These are phyloP conservation scores for Monascus purpureus DNA, from an alignment of 495 filamentous ascomycete species.

Conservation along the genomic window DNA sequence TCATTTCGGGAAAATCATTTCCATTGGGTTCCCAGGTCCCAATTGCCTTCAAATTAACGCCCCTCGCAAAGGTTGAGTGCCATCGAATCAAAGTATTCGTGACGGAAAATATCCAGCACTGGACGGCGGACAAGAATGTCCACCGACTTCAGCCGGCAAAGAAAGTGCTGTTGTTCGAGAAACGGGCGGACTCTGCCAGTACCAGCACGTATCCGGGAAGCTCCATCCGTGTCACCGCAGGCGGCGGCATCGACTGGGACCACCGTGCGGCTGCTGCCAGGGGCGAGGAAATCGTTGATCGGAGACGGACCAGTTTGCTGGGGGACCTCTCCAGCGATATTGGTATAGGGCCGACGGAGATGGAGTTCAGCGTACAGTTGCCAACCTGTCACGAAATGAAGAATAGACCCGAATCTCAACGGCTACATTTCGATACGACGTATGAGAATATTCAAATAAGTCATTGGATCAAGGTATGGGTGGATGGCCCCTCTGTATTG, in stretches of 20 bases:
- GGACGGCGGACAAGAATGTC: conserved; percentile 73
- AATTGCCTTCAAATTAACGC: conserved; percentile 94
- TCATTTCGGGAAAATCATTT: conserved; percentile 97
- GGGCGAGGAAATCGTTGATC: conserved; percentile 42
- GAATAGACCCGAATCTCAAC: conserved; percentile 56
- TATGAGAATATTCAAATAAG: conserved; percentile 94
- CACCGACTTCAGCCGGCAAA: conserved; percentile 72
- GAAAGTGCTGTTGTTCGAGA: conserved; percentile 84
- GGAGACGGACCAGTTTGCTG: conserved; percentile 53
- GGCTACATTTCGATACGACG: conserved; percentile 85
- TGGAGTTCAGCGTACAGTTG: conserved; percentile 92
- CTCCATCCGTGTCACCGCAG: conserved; percentile 62
- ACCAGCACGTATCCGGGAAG: conserved; percentile 67
- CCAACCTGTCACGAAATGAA: conserved; percentile 82
- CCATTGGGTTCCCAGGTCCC: conserved; percentile 84
- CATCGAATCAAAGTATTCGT: conserved; percentile 93
- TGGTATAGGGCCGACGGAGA: conserved; percentile 75
- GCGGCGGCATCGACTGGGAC: conserved; percentile 65
- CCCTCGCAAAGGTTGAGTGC: conserved; percentile 89
- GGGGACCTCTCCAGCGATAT: conserved; percentile 60
- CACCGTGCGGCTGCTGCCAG: conserved; percentile 42
- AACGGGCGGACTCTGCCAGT: conserved; percentile 67
- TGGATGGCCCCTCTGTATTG: neutral
- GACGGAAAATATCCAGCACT: conserved; percentile 91
- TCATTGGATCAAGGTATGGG: conserved; percentile 93